Percentiles rank a stretch among this genome's conserved stretches.
Conservation (phyloP, 2,329 filamentous ascomycete genomes). For the Gnomoniopsis sp. region DNA sequence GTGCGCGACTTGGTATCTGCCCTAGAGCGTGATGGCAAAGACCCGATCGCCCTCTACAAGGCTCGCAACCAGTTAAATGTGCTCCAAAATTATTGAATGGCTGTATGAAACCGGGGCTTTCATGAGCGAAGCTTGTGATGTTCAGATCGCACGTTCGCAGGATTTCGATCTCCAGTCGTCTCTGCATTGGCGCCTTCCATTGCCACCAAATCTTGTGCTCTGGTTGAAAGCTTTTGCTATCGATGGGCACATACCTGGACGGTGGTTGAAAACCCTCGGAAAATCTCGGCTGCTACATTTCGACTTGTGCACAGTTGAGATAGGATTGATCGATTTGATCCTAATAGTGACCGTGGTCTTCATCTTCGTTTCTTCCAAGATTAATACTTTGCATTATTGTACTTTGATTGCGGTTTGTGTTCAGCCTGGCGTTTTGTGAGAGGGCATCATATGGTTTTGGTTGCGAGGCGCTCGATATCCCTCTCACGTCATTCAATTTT, state of each 20-base stretch:
- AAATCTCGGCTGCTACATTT: too few species aligned
- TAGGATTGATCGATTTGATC: background rate
- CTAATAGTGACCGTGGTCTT: too few species aligned
- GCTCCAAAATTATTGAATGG: conserved; percentile 46
- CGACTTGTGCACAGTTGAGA: background rate
- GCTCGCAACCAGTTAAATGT: conserved; percentile 53
- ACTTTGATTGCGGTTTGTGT: conserved; percentile 16
- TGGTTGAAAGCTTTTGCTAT: background rate
- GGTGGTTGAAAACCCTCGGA: background rate
- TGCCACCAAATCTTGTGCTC: background rate
- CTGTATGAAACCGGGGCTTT: conserved; percentile 26
- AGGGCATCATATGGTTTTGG: conserved; percentile 14
- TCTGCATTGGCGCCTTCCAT: background rate
- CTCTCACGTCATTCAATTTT: background rate
- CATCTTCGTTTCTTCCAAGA: conserved; percentile 1
- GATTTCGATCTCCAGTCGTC: too few species aligned
- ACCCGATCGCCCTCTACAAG: conserved; percentile 58
- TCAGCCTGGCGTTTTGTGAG: conserved; percentile 19
- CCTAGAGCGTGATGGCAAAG: conserved; percentile 73
- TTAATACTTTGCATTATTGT: conserved; percentile 18
- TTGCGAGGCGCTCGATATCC: conserved; percentile 15
- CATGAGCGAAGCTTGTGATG: background rate
- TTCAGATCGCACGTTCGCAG: background rate
- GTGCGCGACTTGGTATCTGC: conserved; percentile 77
- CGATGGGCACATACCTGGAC: background rate